These are phyloP conservation scores for Boletus subparvulus DNA, from an alignment of 768 basidiomycete species.

Conservation along the genomic window DNA sequence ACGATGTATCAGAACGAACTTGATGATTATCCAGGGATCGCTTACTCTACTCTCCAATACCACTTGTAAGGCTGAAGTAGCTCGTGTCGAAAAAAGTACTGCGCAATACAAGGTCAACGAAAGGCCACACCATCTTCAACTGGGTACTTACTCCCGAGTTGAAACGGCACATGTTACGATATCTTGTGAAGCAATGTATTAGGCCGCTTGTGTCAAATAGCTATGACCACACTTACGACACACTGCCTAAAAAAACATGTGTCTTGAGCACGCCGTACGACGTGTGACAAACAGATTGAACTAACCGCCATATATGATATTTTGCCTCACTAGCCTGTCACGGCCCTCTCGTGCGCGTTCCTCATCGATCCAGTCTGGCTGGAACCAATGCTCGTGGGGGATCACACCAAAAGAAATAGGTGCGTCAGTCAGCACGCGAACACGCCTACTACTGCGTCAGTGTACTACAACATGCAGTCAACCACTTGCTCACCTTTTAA, in stretches of 20 bases:
- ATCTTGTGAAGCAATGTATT: conserved; percentile 30
- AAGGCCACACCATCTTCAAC: neutral
- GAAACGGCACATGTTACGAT: conserved; percentile 79
- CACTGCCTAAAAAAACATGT: conserved; percentile 35
- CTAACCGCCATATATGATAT: conserved; percentile 51
- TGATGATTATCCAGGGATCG: neutral
- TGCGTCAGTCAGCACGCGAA: conserved; percentile 39
- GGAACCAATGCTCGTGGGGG: conserved; percentile 62
- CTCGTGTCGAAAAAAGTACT: conserved; percentile 59
- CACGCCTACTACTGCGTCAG: conserved; percentile 31
- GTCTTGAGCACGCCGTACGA: conserved; percentile 1
- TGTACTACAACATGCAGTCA: neutral
- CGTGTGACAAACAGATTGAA: conserved; percentile 8
- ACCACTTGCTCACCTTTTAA: conserved; percentile 40
- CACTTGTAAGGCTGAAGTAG: conserved; percentile 53
- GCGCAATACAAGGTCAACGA: conserved; percentile 6
- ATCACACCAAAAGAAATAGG: conserved; percentile 56
- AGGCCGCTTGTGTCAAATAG: neutral
- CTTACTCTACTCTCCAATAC: conserved; percentile 64
- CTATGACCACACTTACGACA: conserved; percentile 36
- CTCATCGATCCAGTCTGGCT: conserved; percentile 75
- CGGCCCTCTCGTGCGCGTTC: conserved; percentile 52
- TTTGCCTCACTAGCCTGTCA: conserved; percentile 47
- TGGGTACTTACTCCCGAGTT: conserved; percentile 56
- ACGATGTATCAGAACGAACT: neutral